A percentile compares a stretch with the other conserved stretches of the same genome.
Conservation (phyloP, 257 asterid genomes). For the Przewalskia tangutica region DNA sequence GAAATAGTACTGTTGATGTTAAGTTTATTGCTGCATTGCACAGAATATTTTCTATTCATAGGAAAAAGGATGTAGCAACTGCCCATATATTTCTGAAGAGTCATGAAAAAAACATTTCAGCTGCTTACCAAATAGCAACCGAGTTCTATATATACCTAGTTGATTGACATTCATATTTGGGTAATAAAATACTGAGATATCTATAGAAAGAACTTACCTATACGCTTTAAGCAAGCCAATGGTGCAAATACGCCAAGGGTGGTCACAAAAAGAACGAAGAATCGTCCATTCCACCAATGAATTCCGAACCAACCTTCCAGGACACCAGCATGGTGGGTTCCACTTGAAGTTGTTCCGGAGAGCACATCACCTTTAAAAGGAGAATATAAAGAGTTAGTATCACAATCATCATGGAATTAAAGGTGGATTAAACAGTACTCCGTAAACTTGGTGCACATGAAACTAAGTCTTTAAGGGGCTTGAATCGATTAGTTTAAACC, state of each 20-base stretch:
- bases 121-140: not conserved
- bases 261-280: conserved; percentile 52
- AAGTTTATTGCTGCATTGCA: not conserved
- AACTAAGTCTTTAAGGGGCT: not conserved
- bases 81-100: not conserved
- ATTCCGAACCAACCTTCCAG: conserved; percentile 73
- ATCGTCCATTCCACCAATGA: conserved; percentile 71
- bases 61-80: not conserved
- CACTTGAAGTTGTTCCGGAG: conserved; percentile 63
- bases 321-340: conserved; percentile 72
- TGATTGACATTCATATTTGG: not conserved
- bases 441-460: not conserved
- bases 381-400: conserved; percentile 7
- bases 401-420: not conserved
- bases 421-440: not conserved
- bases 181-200: not conserved
- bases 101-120: not conserved
- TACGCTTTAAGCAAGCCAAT: conserved; percentile 72
- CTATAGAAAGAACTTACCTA: conserved; percentile 36
- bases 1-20: conserved; percentile 5
- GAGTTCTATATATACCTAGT: not conserved
- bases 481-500: not conserved
- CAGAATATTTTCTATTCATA: not conserved
- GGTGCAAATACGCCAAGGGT: conserved; percentile 66
- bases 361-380: conserved; percentile 62